These are phyloP conservation scores for Dinochytrium kinnereticum DNA, from an alignment of 371 early-diverging fungal genomes.

Conservation along the genomic window DNA sequence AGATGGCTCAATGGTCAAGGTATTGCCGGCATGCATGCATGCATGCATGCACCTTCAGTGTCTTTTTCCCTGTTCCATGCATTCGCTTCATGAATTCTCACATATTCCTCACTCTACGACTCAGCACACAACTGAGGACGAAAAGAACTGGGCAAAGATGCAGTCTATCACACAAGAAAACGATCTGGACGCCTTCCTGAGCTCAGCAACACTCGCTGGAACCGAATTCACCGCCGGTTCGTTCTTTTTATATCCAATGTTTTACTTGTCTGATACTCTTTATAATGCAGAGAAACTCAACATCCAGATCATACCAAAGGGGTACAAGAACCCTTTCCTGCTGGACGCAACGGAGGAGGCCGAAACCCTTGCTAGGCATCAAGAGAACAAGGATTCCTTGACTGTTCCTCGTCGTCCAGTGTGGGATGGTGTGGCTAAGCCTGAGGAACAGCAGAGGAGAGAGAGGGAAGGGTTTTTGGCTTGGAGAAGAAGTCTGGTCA, in stretches of 20 bases:
- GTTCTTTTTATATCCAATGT: neutral
- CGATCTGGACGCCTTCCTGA: constrained; percentile 94
- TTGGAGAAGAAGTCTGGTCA: constrained; percentile 85
- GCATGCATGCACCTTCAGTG: constrained; percentile 25
- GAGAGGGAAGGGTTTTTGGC: constrained; percentile 89
- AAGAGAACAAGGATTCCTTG: constrained; percentile 70
- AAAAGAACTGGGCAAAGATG: constrained; percentile 81
- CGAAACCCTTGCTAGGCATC: constrained; percentile 74
- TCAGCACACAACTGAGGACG: constrained; percentile 90
- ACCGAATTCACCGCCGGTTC: constrained; percentile 94
- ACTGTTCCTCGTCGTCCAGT: constrained; percentile 71
- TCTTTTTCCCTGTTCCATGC: neutral
- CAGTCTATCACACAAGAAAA: constrained; percentile 96
- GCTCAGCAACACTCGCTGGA: constrained; percentile 93
- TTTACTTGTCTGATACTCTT: neutral
- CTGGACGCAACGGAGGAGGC: constrained; percentile 78
- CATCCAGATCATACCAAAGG: constrained; percentile 80
- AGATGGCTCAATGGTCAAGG: constrained; percentile 50
- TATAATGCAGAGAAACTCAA: constrained; percentile 73
- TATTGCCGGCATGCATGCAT: neutral
- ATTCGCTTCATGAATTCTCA: neutral
- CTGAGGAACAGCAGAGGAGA: constrained; percentile 75
- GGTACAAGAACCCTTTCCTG: constrained; percentile 78
- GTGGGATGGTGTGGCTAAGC: constrained; percentile 88
- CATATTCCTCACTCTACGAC: neutral